Evolutionary conservation across 2,329 filamentous ascomycete species (phyloP), one percentile per base, ranked within the genome.

Genomic region (Fusarium tanahbumbuense): DNA sequence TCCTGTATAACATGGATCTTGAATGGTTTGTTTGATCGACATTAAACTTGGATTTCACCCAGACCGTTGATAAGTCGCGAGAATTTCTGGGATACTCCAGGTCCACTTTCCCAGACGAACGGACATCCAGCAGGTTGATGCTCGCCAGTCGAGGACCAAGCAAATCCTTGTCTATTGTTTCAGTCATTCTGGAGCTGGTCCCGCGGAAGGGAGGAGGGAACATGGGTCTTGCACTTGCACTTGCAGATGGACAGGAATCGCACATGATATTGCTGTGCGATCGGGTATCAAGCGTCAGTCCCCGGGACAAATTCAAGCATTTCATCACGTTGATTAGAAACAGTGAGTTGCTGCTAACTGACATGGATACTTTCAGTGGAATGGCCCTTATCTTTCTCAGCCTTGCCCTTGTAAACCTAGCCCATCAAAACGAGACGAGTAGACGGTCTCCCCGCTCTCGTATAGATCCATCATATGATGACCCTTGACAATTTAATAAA

Each of bases 401-500:
- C 46, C 37, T 50, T 40, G 45, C 45, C 45, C 67, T 67, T 58
- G 63, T 53, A 56, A 52, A 52, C 49, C 27, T 52, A 13, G 13
- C 20, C 18, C 48, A 52, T 40, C 48, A 32, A 52, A 34, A 52
- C 32, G 23, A n/a, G 20, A 56, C 22, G 44, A 68, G 61, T 32
- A 41, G 54, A 44, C 50, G 32, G 48, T 32, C 55, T 63, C 55
- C 52, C 67, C 46, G 41, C 62, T 54, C 67, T 48, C 42, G 55
- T 65, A 55, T 54, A 52, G 44, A 49, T 42, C 25, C 40, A 66
- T 71, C 68, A 71, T 64, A 69, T 68, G 60, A 71, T 71, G 18
- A 53, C 60, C 67, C 68, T 70, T 61, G 67, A 27, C 53, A 68
- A 71, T 71, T 56, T 68, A 34, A 66, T 66, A 60, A 48, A 59